Conservation (phyloP, 1,284 basidiomycete genomes). For the Blastosporella zonata region DNA sequence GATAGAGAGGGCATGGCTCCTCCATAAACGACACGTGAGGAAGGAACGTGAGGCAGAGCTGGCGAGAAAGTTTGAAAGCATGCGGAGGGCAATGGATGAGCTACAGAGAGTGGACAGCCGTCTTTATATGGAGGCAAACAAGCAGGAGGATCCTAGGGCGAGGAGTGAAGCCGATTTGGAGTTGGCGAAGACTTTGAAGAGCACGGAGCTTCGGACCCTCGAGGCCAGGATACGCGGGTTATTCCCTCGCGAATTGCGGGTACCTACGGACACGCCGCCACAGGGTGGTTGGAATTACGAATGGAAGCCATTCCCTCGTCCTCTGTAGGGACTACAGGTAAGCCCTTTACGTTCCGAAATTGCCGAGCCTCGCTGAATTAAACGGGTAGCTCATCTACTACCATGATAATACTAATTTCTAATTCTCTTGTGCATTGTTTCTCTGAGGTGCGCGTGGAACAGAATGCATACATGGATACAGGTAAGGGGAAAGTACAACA, state of each 20-base stretch:
- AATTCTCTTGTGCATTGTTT: background rate
- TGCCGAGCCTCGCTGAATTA: conserved; percentile 14
- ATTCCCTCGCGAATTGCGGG: conserved; percentile 77
- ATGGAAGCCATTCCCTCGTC: conserved; percentile 63
- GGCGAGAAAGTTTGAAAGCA: conserved; percentile 69
- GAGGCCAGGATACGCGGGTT: conserved; percentile 80
- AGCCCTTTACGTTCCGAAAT: conserved; percentile 13
- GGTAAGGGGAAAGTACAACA: conserved; percentile 5
- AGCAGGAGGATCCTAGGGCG: conserved; percentile 69
- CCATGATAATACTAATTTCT: background rate
- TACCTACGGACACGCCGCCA: conserved; percentile 78
- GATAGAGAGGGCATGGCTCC: conserved; percentile 88
- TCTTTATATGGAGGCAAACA: conserved; percentile 75
- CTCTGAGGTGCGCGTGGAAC: background rate
- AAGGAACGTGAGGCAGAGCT: conserved; percentile 66
- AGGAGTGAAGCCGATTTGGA: conserved; percentile 56
- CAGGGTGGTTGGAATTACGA: conserved; percentile 76
- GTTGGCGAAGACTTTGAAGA: conserved; percentile 60
- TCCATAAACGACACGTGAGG: conserved; percentile 75
- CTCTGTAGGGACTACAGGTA: conserved; percentile 32
- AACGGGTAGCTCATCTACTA: background rate
- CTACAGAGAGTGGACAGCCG: conserved; percentile 64
- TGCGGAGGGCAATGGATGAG: conserved; percentile 80
- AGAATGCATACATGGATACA: conserved; percentile 26
- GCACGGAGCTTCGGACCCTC: conserved; percentile 64